phyloP scores from a whole-genome alignment of 345 rosid species.

The Nasturtium officinale region DNA sequence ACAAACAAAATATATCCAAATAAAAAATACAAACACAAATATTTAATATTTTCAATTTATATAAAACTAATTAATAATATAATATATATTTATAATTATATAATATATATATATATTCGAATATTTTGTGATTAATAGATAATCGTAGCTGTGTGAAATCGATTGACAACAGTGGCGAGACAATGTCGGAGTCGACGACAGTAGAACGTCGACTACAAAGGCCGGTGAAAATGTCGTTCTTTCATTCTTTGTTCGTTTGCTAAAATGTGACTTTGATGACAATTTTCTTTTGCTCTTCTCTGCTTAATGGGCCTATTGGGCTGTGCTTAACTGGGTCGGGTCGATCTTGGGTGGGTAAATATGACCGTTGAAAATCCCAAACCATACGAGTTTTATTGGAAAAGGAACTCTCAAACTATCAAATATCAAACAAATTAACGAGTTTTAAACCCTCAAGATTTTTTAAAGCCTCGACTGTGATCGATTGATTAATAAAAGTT shows the following conservation, averaged over 20 bases:
- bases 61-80: no score
- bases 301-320: slow-evolving; percentile 3
- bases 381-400: neutral
- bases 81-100: no score
- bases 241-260: neutral
- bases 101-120: no score
- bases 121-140: no score
- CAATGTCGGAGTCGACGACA: slow-evolving; percentile 24
- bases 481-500: no score
- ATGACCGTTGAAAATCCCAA: neutral
- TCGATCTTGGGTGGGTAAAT: neutral
- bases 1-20: no score
- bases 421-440: no score
- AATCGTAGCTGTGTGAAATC: neutral
- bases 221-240: neutral
- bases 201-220: slow-evolving; percentile 4
- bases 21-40: no score
- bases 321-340: neutral
- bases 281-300: neutral
- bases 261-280: neutral
- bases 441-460: no score
- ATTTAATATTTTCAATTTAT: no score
- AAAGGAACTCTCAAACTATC: no score
- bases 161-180: neutral
- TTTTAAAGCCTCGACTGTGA: no score